phyloP scores from a whole-genome alignment of 2,329 filamentous ascomycete genomes.

The Neonectria faginata region DNA sequence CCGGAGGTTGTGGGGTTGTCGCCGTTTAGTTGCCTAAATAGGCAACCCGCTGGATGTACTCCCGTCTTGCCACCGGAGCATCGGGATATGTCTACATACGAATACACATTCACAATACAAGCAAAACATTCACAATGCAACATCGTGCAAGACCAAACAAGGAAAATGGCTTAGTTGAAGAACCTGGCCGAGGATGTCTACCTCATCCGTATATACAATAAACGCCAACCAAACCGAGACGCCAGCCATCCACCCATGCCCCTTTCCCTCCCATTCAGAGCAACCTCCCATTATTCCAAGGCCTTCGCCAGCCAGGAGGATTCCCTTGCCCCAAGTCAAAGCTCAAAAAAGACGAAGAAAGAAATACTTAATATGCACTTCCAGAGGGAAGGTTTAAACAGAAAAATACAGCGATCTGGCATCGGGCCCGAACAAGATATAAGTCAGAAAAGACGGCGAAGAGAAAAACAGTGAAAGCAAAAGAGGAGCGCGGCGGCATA shows the following conservation, averaged over 20 bases:
- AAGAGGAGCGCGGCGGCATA: conserved; percentile 4
- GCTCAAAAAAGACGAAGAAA: not conserved
- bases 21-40: not conserved
- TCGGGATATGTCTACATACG: not conserved
- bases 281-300: conserved; percentile 30
- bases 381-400: conserved; percentile 15
- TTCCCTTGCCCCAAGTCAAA: conserved; percentile 1
- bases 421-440: conserved; percentile 29
- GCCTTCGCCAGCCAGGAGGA: conserved; percentile 17
- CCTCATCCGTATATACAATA: conserved; percentile 43
- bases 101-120: not conserved
- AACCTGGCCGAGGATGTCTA: conserved; percentile 39
- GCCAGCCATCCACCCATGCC: conserved; percentile 30
- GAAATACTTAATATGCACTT: conserved; percentile 23
- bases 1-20: not conserved
- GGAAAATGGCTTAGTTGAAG: conserved; percentile 41
- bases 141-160: conserved; percentile 20
- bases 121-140: not conserved
- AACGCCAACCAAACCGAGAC: conserved; percentile 29
- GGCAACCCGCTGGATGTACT: not conserved
- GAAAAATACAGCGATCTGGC: conserved; percentile 27
- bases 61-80: not conserved
- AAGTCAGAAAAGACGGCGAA: conserved; percentile 19
- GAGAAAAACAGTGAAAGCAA: conserved; percentile 5
- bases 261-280: conserved; percentile 5